A percentile compares a stretch with the other conserved stretches of the same genome.
Evolutionary conservation across 306 rosid species (phyloP).

Genomic region (Fagus crenata): DNA sequence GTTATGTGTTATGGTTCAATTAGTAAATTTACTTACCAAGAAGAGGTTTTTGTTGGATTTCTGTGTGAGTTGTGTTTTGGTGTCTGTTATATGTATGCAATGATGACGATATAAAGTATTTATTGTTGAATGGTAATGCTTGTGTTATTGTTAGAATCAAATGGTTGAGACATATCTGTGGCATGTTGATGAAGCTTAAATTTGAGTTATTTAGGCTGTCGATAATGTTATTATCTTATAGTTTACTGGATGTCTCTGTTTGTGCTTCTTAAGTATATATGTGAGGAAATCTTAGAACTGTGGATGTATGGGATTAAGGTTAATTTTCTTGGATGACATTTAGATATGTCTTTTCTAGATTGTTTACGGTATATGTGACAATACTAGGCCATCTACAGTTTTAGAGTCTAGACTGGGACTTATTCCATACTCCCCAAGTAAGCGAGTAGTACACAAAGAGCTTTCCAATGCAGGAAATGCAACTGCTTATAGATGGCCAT

Average conservation of each 20-base stretch:
- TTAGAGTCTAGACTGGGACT: no score
- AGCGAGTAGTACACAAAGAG: background rate
- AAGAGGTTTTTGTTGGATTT: background rate
- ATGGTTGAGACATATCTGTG: background rate
- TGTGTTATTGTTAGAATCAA: no score
- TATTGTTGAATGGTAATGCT: no score
- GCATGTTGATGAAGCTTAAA: background rate
- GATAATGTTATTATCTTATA: background rate
- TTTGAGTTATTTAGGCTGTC: background rate
- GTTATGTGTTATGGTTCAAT: no score
- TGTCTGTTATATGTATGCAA: background rate
- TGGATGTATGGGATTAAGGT: background rate
- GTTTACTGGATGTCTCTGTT: background rate
- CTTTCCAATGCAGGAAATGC: background rate
- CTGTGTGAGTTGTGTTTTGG: background rate
- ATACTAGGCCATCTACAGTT: background rate
- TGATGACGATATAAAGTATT: background rate
- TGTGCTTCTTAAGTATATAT: background rate
- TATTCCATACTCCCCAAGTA: background rate
- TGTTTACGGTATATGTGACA: background rate
- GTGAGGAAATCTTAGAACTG: background rate
- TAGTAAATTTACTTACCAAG: no score
- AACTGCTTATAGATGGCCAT: background rate
- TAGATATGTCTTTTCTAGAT: background rate
- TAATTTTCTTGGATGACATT: background rate